Evolutionary conservation across 495 filamentous ascomycete species (phyloP).

Genomic region (Ramalina intermedia): DNA sequence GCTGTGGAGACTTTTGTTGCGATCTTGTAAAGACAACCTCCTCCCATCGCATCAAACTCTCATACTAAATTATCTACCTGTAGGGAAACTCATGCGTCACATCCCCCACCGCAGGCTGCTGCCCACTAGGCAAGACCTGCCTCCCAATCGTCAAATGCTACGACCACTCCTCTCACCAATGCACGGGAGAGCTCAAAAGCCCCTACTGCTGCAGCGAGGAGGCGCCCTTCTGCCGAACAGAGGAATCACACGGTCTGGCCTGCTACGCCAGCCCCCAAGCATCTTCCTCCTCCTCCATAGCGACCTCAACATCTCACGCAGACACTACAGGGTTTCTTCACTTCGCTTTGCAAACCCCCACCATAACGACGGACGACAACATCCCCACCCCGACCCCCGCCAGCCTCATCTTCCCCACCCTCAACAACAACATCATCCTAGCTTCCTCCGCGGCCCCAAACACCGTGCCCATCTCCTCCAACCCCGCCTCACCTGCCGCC

Average conservation of each 20-base stretch:
- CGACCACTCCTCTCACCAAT: conserved; percentile 8
- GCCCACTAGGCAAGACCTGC: conserved; percentile 7
- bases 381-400: too few species aligned
- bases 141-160: conserved; percentile 1
- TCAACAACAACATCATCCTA: too few species aligned
- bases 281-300: background rate
- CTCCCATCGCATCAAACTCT: background rate
- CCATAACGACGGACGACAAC: too few species aligned
- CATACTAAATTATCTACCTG: background rate
- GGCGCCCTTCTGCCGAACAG: conserved; percentile 4
- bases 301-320: background rate
- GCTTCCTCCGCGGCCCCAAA: background rate
- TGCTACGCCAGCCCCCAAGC: conserved; percentile 3
- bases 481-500: background rate
- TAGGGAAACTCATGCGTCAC: background rate
- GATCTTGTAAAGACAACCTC: conserved; percentile 5
- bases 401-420: too few species aligned
- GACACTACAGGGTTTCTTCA: background rate
- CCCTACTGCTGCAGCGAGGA: conserved; percentile 8
- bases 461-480: background rate
- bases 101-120: conserved; percentile 6
- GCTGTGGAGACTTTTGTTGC: conserved; percentile 13
- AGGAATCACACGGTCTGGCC: background rate
- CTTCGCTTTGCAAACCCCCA: too few species aligned
- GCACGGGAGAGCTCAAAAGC: background rate